phyloP scores from a whole-genome alignment of 331 rosid species.

The Rosa hybrid region DNA sequence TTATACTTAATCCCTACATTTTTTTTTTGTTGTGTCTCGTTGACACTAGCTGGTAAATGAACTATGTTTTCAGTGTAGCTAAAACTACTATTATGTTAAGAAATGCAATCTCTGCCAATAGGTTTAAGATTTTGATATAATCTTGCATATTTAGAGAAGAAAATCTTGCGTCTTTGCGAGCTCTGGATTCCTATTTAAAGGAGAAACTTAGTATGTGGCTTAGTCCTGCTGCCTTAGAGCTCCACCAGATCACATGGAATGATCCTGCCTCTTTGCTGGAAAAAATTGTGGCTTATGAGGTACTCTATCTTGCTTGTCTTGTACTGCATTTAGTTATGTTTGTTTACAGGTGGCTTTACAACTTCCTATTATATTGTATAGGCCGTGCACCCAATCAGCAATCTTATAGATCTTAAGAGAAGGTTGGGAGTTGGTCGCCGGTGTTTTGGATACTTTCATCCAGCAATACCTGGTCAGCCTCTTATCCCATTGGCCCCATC shows the following conservation, averaged over 20 bases:
- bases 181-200: slow-evolving; percentile 83
- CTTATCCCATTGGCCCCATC: background rate
- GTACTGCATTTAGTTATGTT: slow-evolving; percentile 16
- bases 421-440: slow-evolving; percentile 96
- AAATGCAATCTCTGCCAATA: background rate
- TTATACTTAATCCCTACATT: slow-evolving; percentile 6
- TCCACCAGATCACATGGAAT: slow-evolving; percentile 96
- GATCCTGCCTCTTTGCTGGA: slow-evolving; percentile 97
- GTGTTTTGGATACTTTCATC: slow-evolving; percentile 92
- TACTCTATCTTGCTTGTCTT: slow-evolving; percentile 31
- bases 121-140: background rate
- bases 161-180: slow-evolving; percentile 72
- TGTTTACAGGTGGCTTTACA: slow-evolving; percentile 20
- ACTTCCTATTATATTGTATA: slow-evolving; percentile 39
- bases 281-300: slow-evolving; percentile 97
- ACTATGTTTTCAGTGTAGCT: background rate
- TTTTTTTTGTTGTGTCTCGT: background rate
- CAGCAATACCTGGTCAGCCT: slow-evolving; percentile 87
- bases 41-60: background rate
- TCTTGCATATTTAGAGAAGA: slow-evolving; percentile 56
- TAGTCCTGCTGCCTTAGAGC: slow-evolving; percentile 96
- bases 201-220: slow-evolving; percentile 91
- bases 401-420: slow-evolving; percentile 96
- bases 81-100: background rate
- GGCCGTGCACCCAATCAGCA: slow-evolving; percentile 99